A percentile compares a stretch with the other conserved stretches of the same genome.
Conservation (phyloP, 768 basidiomycete species). For the Boletus vinaceobasis region DNA sequence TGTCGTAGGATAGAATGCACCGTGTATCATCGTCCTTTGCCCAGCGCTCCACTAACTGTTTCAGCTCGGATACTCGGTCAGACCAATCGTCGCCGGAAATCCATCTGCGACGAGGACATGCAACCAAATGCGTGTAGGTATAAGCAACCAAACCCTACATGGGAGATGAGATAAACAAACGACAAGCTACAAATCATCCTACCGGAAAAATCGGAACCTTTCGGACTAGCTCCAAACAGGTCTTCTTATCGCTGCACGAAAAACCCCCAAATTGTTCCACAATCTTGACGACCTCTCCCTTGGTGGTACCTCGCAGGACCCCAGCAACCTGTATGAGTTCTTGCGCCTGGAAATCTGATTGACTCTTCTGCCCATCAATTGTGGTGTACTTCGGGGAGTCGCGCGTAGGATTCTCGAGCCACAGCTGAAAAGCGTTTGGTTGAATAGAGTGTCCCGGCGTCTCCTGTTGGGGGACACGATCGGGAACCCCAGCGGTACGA, state of each 20-base stretch:
- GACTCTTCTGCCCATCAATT: constrained; percentile 13
- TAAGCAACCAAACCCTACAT: constrained; percentile 28
- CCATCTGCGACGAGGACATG: constrained; percentile 15
- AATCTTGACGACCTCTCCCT: constrained; percentile 11
- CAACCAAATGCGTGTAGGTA: constrained; percentile 24
- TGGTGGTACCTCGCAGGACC: constrained; percentile 13
- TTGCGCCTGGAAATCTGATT: neutral
- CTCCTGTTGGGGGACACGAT: neutral
- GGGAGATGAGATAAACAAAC: constrained; percentile 5
- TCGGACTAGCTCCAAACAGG: constrained; percentile 14
- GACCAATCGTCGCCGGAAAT: constrained; percentile 8
- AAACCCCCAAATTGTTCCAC: constrained; percentile 19
- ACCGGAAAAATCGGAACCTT: constrained; percentile 26
- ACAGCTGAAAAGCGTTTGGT: constrained; percentile 15
- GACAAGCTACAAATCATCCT: neutral
- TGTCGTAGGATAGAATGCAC: constrained; percentile 14
- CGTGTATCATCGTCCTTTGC: neutral
- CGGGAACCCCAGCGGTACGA: neutral
- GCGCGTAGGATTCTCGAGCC: constrained; percentile 3
- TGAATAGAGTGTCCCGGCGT: neutral
- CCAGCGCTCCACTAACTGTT: constrained; percentile 10
- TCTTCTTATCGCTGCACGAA: neutral
- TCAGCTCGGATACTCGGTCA: constrained; percentile 2
- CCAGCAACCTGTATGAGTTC: constrained; percentile 2
- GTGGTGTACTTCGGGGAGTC: constrained; percentile 13